Conservation (phyloP, 2,329 filamentous ascomycete genomes). For the Xylariaceae sp. region DNA sequence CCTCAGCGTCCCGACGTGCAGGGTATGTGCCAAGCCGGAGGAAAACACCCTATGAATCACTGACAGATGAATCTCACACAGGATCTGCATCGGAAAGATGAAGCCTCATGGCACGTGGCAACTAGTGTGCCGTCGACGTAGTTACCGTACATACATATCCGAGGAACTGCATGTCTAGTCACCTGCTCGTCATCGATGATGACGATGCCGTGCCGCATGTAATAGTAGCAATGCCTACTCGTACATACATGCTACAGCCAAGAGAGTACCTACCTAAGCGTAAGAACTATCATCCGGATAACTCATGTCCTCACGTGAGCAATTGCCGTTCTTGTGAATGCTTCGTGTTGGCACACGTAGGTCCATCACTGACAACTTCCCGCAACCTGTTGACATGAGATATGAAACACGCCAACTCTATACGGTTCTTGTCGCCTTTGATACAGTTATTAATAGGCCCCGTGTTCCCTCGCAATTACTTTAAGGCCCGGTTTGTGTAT, state of each 20-base stretch:
- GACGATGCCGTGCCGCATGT: not conserved
- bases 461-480: too few species aligned
- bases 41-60: too few species aligned
- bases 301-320: slow-evolving; percentile 1
- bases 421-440: too few species aligned
- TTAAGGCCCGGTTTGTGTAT: too few species aligned
- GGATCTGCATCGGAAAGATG: not conserved
- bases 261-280: not conserved
- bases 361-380: too few species aligned
- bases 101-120: not conserved
- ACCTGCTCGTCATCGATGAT: not conserved
- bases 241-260: not conserved
- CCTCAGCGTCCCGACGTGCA: too few species aligned
- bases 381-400: too few species aligned
- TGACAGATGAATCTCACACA: too few species aligned
- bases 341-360: too few species aligned
- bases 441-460: too few species aligned
- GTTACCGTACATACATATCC: not conserved
- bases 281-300: not conserved
- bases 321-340: slow-evolving; percentile 3
- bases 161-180: not conserved
- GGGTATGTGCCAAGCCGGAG: too few species aligned
- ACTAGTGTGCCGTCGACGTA: not conserved
- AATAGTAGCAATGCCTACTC: not conserved
- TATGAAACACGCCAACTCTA: too few species aligned